phyloP scores from a whole-genome alignment of 225 moss, liverwort and hornwort genomes.

The Marchantia polymorpha region DNA sequence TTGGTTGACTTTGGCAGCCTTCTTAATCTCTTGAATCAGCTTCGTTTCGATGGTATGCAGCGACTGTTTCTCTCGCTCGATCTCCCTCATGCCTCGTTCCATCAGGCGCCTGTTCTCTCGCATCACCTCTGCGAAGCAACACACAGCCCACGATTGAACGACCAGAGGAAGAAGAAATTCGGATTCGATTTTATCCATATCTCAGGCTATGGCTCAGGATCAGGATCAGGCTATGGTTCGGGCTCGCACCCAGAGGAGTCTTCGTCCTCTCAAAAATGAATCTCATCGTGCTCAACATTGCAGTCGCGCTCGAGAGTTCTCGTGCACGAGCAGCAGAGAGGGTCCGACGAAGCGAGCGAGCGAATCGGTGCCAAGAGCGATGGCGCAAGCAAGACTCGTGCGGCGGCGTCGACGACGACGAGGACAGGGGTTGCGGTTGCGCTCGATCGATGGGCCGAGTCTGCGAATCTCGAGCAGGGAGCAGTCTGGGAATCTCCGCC shows the following conservation, averaged over 20 bases:
- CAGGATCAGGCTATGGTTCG: background rate
- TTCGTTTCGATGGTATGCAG: slow-evolving; percentile 10
- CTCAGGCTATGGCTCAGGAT: background rate
- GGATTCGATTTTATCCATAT: background rate
- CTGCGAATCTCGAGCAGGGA: background rate
- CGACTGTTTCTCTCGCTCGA: slow-evolving; percentile 22
- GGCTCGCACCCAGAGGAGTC: slow-evolving; percentile 17
- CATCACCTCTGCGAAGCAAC: slow-evolving; percentile 18
- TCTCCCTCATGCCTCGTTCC: slow-evolving; percentile 23
- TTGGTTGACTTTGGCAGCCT: slow-evolving; percentile 20
- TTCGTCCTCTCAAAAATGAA: slow-evolving; percentile 26
- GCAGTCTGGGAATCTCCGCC: background rate
- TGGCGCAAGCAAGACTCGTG: background rate
- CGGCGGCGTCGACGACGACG: background rate
- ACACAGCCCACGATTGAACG: background rate
- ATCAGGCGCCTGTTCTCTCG: slow-evolving; percentile 19
- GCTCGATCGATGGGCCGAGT: too few species aligned
- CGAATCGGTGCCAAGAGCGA: background rate
- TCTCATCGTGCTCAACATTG: slow-evolving; percentile 28
- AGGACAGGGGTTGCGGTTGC: background rate
- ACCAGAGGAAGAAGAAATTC: background rate
- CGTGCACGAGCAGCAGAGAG: background rate
- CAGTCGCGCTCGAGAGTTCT: background rate
- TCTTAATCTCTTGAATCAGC: slow-evolving; percentile 25
- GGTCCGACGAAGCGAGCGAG: background rate